phyloP scores from a whole-genome alignment of 768 basidiomycete species.

The Auriscalpium orientale region DNA sequence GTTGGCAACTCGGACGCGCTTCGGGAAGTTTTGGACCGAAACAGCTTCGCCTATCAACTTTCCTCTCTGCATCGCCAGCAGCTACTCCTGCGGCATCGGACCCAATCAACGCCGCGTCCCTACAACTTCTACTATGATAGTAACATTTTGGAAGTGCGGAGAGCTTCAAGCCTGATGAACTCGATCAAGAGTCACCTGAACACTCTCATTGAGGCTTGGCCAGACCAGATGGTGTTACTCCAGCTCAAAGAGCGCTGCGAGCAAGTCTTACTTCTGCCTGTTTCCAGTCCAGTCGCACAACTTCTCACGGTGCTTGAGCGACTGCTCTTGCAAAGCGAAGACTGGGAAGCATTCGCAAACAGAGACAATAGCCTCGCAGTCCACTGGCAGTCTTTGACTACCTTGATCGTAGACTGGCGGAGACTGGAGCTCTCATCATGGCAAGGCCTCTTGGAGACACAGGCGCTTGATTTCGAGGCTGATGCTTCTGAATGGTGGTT shows the following conservation, averaged over 20 bases:
- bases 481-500: slow-evolving; percentile 80
- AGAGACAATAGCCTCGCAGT: slow-evolving; percentile 72
- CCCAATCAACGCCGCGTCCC: slow-evolving; percentile 13
- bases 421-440: slow-evolving; percentile 85
- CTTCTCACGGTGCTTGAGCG: slow-evolving; percentile 79
- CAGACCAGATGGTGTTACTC: slow-evolving; percentile 95
- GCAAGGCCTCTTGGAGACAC: slow-evolving; percentile 69
- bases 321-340: slow-evolving; percentile 77
- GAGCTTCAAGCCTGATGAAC: slow-evolving; percentile 44
- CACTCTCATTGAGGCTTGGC: slow-evolving; percentile 71
- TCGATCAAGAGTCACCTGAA: slow-evolving; percentile 47
- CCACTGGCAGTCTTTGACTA: slow-evolving; percentile 58
- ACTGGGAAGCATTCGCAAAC: slow-evolving; percentile 97
- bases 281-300: slow-evolving; percentile 72
- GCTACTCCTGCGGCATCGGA: slow-evolving; percentile 22
- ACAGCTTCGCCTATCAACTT: slow-evolving; percentile 46
- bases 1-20: slow-evolving; percentile 3
- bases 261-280: slow-evolving; percentile 48
- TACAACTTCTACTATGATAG: slow-evolving; percentile 78
- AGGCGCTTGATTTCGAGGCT: slow-evolving; percentile 40
- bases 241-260: slow-evolving; percentile 71
- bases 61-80: slow-evolving; percentile 38
- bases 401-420: slow-evolving; percentile 83
- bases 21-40: slow-evolving; percentile 35
- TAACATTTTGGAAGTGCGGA: slow-evolving; percentile 67